phyloP scores from a whole-genome alignment of 2,329 filamentous ascomycete species.

The Alternaria burnsii region DNA sequence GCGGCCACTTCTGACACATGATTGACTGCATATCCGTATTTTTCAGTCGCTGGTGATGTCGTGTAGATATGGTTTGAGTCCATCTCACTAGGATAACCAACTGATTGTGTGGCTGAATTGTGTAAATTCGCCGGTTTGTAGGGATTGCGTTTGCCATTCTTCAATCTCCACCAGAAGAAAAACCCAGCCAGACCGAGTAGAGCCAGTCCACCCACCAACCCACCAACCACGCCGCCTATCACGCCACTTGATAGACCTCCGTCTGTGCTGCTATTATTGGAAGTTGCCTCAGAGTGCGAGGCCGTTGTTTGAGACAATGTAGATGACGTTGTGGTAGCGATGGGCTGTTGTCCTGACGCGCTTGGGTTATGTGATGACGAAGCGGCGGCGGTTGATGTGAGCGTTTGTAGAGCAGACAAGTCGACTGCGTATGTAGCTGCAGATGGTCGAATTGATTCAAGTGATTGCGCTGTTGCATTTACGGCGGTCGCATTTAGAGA shows the following conservation, averaged over 20 bases:
- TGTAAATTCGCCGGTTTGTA: neutral
- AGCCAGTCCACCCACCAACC: slow-evolving; percentile 26
- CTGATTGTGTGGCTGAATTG: neutral
- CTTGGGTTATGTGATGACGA: neutral
- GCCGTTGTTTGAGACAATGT: neutral
- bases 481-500: slow-evolving; percentile 16
- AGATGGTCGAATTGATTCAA: slow-evolving; percentile 21
- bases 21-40: slow-evolving; percentile 5
- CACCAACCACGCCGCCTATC: slow-evolving; percentile 35
- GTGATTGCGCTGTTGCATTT: slow-evolving; percentile 32
- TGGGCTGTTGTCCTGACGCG: neutral
- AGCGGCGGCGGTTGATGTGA: slow-evolving; percentile 5
- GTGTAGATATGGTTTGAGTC: neutral
- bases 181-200: slow-evolving; percentile 24
- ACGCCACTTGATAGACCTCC: slow-evolving; percentile 21
- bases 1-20: neutral
- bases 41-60: neutral
- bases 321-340: neutral
- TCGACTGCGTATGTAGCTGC: slow-evolving; percentile 23
- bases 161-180: slow-evolving; percentile 19
- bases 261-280: neutral
- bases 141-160: neutral
- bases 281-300: neutral
- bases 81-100: neutral
- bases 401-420: slow-evolving; percentile 10